These are phyloP conservation scores for Irpex rosettiformis DNA, from an alignment of 1,284 basidiomycete species.

Conservation along the genomic window DNA sequence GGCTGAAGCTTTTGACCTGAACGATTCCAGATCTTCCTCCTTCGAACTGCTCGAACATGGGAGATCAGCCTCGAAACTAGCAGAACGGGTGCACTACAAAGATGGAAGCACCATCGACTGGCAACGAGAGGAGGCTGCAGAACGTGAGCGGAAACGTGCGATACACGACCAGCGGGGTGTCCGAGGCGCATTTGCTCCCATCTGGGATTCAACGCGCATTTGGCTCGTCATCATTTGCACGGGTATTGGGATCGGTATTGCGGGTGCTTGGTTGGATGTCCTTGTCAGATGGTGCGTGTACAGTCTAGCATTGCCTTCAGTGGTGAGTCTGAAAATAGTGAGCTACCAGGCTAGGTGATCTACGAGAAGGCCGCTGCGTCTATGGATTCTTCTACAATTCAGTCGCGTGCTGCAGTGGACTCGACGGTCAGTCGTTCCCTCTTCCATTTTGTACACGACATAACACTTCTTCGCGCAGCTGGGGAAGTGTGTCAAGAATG, in stretches of 20 bases:
- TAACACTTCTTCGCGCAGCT: constrained; percentile 37
- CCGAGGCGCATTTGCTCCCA: constrained; percentile 49
- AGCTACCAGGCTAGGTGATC: constrained; percentile 55
- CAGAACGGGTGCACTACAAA: constrained; percentile 32
- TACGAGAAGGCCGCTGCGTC: constrained; percentile 66
- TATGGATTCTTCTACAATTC: constrained; percentile 76
- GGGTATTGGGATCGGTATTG: constrained; percentile 64
- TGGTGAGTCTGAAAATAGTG: not conserved
- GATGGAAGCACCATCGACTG: constrained; percentile 68
- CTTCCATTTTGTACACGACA: constrained; percentile 3
- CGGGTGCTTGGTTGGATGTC: constrained; percentile 73
- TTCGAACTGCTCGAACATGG: constrained; percentile 17
- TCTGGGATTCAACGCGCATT: constrained; percentile 56
- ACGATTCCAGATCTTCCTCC: constrained; percentile 9
- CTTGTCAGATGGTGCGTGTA: constrained; percentile 64
- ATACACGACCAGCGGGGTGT: constrained; percentile 51
- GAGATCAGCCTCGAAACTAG: not conserved
- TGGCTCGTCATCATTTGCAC: constrained; percentile 69
- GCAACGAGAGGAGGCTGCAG: constrained; percentile 64
- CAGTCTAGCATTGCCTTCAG: not conserved
- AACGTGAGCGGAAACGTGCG: constrained; percentile 53
- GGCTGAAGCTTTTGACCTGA: not conserved
- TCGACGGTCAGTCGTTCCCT: constrained; percentile 54
- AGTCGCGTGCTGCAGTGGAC: constrained; percentile 69
- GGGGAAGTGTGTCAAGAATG: constrained; percentile 71